Conservation (phyloP, 306 rosid species). For the Begonia fuchsioides region DNA sequence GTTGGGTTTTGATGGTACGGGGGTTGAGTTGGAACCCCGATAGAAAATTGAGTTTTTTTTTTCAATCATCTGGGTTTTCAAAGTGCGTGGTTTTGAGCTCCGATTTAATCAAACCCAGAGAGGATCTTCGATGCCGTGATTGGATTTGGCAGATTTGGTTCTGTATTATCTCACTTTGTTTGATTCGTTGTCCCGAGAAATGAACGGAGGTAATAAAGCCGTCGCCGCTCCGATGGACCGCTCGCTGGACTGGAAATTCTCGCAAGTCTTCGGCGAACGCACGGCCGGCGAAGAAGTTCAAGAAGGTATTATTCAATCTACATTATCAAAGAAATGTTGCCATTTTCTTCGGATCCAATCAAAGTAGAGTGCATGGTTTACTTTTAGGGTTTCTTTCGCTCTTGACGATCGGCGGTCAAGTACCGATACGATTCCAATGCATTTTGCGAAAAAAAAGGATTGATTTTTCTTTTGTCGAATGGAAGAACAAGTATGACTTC, state of each 20-base stretch:
- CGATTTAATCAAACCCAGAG: conserved; percentile 59
- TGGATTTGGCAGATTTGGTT: conserved; percentile 23
- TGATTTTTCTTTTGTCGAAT: too few relatives aligned
- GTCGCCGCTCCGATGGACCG: conserved; percentile 75
- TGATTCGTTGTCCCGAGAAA: conserved; percentile 27
- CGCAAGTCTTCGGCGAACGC: too few relatives aligned
- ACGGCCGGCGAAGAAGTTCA: too few relatives aligned
- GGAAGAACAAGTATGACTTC: too few relatives aligned
- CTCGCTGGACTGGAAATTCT: conserved; percentile 96
- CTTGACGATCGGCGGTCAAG: conserved; percentile 29
- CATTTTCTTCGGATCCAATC: conserved; percentile 43
- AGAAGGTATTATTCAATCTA: conserved; percentile 38
- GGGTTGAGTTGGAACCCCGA: conserved; percentile 62
- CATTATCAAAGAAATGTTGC: background rate
- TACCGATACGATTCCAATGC: background rate
- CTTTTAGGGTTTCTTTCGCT: too few relatives aligned
- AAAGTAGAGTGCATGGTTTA: conserved; percentile 17
- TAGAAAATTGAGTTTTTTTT: conserved; percentile 11
- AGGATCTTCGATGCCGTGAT: too few relatives aligned
- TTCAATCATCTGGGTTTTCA: conserved; percentile 20
- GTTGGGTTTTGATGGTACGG: conserved; percentile 26
- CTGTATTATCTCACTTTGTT: conserved; percentile 23
- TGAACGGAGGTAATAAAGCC: conserved; percentile 91
- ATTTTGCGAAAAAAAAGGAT: too few relatives aligned
- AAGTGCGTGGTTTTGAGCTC: conserved; percentile 30